Base-by-base conservation (phyloP, 2,329 filamentous ascomycete genomes). In the Trichocomaceae sp. region DNA sequence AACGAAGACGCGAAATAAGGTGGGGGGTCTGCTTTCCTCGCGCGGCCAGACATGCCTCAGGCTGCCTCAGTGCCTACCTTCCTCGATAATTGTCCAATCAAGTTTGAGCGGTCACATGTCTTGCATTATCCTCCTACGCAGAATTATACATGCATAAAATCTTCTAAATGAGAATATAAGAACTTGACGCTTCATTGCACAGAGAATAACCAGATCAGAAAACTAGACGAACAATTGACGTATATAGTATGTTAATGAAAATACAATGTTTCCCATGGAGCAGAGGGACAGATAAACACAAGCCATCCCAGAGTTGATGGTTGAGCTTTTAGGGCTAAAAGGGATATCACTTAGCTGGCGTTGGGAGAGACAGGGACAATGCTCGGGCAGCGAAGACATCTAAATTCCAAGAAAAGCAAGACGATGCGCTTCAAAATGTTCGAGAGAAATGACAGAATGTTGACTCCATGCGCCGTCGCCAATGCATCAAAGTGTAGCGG, bases 381-480 rank as follows among this genome's bases (percentile, higher is more conserved):
- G 3, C 17, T 2, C 13, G 19, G 17, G 8, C 15, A 41, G n/a
- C 15, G 17, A 41, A 41, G n/a, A 41, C n/a, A 41, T 19, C 20
- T 5, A 41, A 12, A 42, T 42, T 17, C 19, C 9, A 37, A 20
- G 6, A 39, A 23, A 47, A 20, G 41, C 13, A 41, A 47, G 22
- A 47, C 44, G 39, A 41, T 52, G 42, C 42, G 50, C 44, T 41
- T 47, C 9, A 35, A 31, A 47, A 22, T 4, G 29, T 26, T 53
- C 33, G 33, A 53, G 22, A 19, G 39, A 20, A 53, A 49, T 29
- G 37, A 54, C 46, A 49, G 23, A 49, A 54, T 22, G 33, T 35
- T 33, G 29, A 56, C 54, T 52, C 54, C 54, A 23, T 46, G 54
- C 54, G 54, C 54, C 54, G 52, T 33, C 51, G 50, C 41, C 33